Evolutionary conservation across 169 alveolate species (phyloP).

Genomic region (Haemoproteus tartakovskyi): DNA sequence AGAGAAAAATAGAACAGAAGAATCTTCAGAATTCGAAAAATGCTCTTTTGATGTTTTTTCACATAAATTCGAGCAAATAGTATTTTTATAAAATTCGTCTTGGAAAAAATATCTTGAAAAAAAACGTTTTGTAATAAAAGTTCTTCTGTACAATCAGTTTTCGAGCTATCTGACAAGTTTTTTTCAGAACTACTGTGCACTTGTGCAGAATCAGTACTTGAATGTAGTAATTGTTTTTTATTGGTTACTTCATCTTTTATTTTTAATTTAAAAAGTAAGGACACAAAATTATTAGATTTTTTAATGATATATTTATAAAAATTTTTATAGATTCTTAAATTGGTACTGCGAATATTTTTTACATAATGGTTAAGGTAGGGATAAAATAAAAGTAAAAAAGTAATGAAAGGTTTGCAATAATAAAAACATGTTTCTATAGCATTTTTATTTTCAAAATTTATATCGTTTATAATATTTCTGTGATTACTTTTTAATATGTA

Average conservation of each 20-base stretch:
- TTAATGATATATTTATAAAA: constrained; percentile 46
- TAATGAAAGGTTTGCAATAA: constrained; percentile 33
- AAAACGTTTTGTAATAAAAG: constrained; percentile 1
- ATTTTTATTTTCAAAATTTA: constrained; percentile 17
- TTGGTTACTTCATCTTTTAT: constrained; percentile 12
- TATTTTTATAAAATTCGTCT: constrained; percentile 27
- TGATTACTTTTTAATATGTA: constrained; percentile 57
- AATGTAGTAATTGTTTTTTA: constrained; percentile 4
- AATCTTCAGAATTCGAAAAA: constrained; percentile 10
- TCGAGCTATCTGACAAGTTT: background rate
- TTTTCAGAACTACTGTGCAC: background rate
- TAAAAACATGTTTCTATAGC: constrained; percentile 50
- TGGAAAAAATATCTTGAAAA: constrained; percentile 15
- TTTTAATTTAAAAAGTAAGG: constrained; percentile 15
- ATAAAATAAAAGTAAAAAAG: constrained; percentile 35
- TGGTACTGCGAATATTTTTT: constrained; percentile 21
- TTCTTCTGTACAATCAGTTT: background rate
- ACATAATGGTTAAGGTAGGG: constrained; percentile 44
- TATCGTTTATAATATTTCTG: constrained; percentile 32
- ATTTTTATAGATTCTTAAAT: constrained; percentile 27
- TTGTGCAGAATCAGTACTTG: background rate
- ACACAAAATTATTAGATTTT: constrained; percentile 14
- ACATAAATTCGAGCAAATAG: constrained; percentile 53
- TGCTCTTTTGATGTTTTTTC: constrained; percentile 37
- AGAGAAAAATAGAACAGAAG: background rate